phyloP scores from a whole-genome alignment of 169 alveolate genomes.

The Hammondia hammondi region DNA sequence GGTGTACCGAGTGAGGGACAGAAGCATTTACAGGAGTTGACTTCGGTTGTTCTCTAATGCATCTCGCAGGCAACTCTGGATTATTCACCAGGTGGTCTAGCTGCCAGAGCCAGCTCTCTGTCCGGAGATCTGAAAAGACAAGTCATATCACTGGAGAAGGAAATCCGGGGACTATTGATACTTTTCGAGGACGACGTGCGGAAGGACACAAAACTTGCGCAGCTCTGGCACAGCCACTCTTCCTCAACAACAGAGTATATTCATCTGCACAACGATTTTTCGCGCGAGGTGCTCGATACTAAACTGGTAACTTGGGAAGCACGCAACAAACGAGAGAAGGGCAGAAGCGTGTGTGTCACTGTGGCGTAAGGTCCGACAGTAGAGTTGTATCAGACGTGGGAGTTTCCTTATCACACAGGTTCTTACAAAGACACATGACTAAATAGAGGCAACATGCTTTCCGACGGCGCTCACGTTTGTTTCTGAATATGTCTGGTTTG shows the following conservation, averaged over 20 bases:
- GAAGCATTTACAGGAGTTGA: no score
- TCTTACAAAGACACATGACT: no score
- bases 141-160: neutral
- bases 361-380: no score
- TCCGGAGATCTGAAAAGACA: neutral
- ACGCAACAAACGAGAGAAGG: neutral
- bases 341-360: neutral
- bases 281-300: neutral
- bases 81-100: constrained; percentile 18
- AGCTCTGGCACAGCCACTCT: neutral
- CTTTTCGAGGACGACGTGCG: constrained; percentile 15
- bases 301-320: neutral
- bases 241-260: neutral
- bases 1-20: no score
- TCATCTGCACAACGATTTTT: no score
- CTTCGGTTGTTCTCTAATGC: neutral
- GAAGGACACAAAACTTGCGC: neutral
- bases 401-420: no score
- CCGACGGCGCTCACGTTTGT: no score
- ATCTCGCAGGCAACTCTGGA: constrained; percentile 5
- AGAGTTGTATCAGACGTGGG: no score
- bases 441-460: no score
- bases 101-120: neutral
- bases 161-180: neutral
- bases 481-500: no score